Evolutionary conservation across 2,329 filamentous ascomycete genomes (phyloP).

Genomic region (Beauveria sp.): DNA sequence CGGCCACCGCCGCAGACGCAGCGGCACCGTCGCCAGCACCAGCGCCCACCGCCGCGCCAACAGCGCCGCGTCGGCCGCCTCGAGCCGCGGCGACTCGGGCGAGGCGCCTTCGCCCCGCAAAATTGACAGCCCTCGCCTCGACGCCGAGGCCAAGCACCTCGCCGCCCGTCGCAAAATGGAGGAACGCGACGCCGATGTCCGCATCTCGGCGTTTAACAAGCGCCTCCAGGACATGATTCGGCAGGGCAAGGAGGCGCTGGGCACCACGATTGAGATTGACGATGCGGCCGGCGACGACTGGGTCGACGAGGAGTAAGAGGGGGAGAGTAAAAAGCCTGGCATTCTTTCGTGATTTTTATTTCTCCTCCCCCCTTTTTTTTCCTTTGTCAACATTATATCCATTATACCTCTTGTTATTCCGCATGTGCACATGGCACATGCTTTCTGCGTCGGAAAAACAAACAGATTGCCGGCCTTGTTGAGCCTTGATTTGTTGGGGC

Average conservation of each 20-base stretch:
- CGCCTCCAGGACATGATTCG: constrained; percentile 79
- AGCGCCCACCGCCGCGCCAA: constrained; percentile 36
- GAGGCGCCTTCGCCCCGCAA: not conserved
- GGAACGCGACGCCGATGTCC: constrained; percentile 70
- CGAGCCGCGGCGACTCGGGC: constrained; percentile 20
- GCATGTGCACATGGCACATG: not conserved
- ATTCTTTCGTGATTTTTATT: not conserved
- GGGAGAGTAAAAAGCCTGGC: not conserved
- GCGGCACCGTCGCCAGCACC: constrained; percentile 4
- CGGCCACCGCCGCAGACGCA: constrained; percentile 4
- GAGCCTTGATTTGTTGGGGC: not conserved
- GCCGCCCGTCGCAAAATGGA: constrained; percentile 64
- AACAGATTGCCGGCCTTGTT: not conserved
- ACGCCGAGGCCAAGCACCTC: constrained; percentile 64
- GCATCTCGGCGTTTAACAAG: constrained; percentile 71
- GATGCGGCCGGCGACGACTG: constrained; percentile 30
- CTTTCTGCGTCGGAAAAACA: not conserved
- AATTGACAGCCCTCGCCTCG: constrained; percentile 42
- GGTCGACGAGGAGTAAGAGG: constrained; percentile 30
- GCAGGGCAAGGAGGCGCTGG: constrained; percentile 80
- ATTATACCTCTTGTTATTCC: not conserved
- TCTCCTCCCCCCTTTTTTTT: not conserved
- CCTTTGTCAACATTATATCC: not conserved
- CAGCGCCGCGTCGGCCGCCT: constrained; percentile 36
- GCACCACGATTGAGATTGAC: constrained; percentile 61